Base-by-base conservation (phyloP, 1,284 basidiomycete species). In the Pseudozyma thailandica region DNA sequence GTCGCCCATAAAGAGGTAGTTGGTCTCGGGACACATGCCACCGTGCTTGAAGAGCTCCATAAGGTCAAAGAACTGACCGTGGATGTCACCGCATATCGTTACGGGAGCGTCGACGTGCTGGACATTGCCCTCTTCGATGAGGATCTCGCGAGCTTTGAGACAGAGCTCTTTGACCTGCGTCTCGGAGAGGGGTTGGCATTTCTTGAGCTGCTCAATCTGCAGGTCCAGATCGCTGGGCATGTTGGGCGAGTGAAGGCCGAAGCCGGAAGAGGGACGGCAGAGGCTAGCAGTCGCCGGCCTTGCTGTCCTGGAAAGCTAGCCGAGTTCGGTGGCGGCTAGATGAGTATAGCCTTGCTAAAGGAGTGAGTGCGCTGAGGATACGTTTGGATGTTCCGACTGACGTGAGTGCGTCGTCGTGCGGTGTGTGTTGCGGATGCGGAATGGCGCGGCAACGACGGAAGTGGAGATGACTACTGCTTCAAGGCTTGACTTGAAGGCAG, bases 21-120 rank as follows among this genome's bases (percentile, higher is more conserved):
- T 95, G 9, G 95, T 97, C 30, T 93, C 90, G 50, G 95, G 95
- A 84, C 94, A 98, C 79, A 90, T 90, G 13, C 95, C 94, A 25
- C 95, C 96, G 31, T 96, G 90, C 82, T 91, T 91, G 87, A 98
- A 98, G 49, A 98, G 87, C 85, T 98, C 94, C 89, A 97, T 90
- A 72, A 98, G 88, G 84, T 98, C 95, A 84, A 92, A 96, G 84
- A 98, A 98, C 83, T 98, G 95, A 12, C 95, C 95, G 81, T 98
- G 95, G 52, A 98, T 98, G 85, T 98, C 96, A 20, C 95, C 95
- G 82, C 96, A 98, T 84, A 98, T 94, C 50, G 96, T 98, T 4
- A 98, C 94, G 12, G 95, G 95, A 27, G 93, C 91, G 85, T 97
- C 94, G 25, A 98, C 92, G 77, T 91, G 90, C 84, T 98, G 94